Conservation (phyloP, 768 basidiomycete genomes). For the Hygrophoropsis aurantiaca region DNA sequence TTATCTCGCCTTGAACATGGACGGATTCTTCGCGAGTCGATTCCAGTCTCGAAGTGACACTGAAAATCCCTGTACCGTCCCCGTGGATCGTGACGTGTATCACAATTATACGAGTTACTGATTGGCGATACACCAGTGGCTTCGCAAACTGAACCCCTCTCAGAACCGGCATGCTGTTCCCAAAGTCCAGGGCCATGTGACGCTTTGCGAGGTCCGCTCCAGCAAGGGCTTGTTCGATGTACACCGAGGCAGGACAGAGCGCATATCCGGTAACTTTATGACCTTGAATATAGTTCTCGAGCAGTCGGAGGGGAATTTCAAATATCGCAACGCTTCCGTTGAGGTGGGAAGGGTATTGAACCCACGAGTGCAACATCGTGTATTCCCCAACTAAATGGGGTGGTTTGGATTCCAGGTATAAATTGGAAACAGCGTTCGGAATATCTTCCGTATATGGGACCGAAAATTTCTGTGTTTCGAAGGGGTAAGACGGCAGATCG, state of each 20-base stretch:
- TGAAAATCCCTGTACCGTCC: constrained; percentile 42
- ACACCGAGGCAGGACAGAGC: constrained; percentile 68
- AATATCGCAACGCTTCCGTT: constrained; percentile 44
- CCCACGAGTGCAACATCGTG: constrained; percentile 41
- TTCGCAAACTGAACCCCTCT: constrained; percentile 47
- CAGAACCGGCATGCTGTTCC: constrained; percentile 37
- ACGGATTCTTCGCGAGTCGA: constrained; percentile 32
- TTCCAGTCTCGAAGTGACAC: constrained; percentile 40
- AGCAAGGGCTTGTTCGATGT: constrained; percentile 55
- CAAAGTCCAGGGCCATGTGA: constrained; percentile 31
- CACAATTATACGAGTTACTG: constrained; percentile 32
- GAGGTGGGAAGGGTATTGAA: constrained; percentile 38
- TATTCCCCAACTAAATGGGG: constrained; percentile 21
- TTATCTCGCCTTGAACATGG: constrained; percentile 49
- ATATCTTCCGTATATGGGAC: constrained; percentile 41
- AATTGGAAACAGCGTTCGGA: not conserved
- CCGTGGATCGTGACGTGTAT: constrained; percentile 39
- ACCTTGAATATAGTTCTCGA: constrained; percentile 49
- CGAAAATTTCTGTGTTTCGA: constrained; percentile 57
- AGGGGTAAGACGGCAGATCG: constrained; percentile 67
- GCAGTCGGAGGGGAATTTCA: constrained; percentile 47
- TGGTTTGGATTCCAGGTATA: not conserved
- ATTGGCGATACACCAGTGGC: constrained; percentile 49
- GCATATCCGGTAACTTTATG: constrained; percentile 57
- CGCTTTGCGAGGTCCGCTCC: constrained; percentile 39